phyloP scores from a whole-genome alignment of 306 rosid genomes.

The Senna siamea region DNA sequence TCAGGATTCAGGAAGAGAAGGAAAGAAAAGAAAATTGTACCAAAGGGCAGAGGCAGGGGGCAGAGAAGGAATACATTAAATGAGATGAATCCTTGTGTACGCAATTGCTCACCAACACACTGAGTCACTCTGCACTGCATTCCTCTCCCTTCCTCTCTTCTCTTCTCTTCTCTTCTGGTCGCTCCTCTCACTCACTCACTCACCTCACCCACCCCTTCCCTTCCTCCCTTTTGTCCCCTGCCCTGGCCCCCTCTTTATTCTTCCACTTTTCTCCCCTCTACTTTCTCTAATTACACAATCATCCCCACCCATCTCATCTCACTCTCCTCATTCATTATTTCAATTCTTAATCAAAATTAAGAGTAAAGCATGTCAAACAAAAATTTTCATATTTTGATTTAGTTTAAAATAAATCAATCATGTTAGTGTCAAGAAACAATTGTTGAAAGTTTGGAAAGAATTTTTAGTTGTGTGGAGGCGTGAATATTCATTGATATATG shows the following conservation, averaged over 20 bases:
- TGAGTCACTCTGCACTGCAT: slow-evolving; percentile 47
- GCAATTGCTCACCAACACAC: slow-evolving; percentile 77
- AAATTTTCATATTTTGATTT: no score
- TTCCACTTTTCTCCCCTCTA: background rate
- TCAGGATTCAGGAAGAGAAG: background rate
- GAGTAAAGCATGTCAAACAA: no score
- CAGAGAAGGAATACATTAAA: slow-evolving; percentile 38
- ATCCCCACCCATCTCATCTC: no score
- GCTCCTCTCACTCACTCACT: slow-evolving; percentile 41
- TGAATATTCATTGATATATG: no score
- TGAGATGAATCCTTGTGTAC: slow-evolving; percentile 53
- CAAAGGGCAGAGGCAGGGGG: slow-evolving; percentile 8
- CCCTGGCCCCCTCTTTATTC: slow-evolving; percentile 18
- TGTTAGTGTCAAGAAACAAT: no score
- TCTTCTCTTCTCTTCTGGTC: background rate
- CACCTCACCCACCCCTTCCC: slow-evolving; percentile 34
- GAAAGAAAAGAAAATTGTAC: slow-evolving; percentile 28
- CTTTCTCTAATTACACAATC: no score
- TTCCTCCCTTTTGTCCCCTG: slow-evolving; percentile 51
- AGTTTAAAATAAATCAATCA: no score
- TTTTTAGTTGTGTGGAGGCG: no score
- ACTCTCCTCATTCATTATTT: no score
- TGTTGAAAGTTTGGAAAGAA: no score
- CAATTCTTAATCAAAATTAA: no score
- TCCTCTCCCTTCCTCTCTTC: slow-evolving; percentile 11